A percentile compares a stretch with the other conserved stretches of the same genome.
phyloP scores from a whole-genome alignment of 441 rosid genomes.

The Mallotus japonicus region DNA sequence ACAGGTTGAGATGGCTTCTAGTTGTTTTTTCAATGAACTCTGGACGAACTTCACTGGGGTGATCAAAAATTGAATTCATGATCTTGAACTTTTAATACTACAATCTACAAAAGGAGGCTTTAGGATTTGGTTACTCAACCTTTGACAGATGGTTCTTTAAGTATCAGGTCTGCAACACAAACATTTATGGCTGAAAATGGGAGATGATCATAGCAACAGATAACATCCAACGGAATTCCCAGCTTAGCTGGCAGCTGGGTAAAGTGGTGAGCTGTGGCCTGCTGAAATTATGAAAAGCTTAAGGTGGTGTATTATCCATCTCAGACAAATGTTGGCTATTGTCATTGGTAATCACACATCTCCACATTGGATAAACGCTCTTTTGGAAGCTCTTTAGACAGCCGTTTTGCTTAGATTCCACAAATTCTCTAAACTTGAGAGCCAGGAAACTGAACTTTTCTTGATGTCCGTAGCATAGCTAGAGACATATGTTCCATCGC shows the following conservation, averaged over 20 bases:
- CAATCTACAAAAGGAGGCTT: too few species aligned
- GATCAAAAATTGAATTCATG: too few species aligned
- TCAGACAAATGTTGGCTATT: neutral
- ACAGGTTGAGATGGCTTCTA: neutral
- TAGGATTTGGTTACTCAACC: too few species aligned
- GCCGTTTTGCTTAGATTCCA: neutral
- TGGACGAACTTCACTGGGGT: too few species aligned
- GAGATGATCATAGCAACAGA: too few species aligned
- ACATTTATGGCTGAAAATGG: too few species aligned
- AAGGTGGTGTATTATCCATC: neutral
- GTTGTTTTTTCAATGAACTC: too few species aligned
- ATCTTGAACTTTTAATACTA: too few species aligned
- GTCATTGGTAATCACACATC: neutral
- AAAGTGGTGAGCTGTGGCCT: neutral
- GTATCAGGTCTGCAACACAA: too few species aligned
- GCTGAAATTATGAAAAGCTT: neutral
- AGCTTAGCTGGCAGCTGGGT: neutral
- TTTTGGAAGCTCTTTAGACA: neutral
- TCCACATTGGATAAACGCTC: neutral
- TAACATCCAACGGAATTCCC: too few species aligned
- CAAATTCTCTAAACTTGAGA: too few species aligned
- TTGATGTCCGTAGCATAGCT: neutral
- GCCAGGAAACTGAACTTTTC: neutral
- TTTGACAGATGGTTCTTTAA: too few species aligned
- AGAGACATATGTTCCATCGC: neutral